A percentile compares a stretch with the other conserved stretches of the same genome.
Conservation (phyloP, 2,329 filamentous ascomycete species). For the Arthrobotrys iridis region DNA sequence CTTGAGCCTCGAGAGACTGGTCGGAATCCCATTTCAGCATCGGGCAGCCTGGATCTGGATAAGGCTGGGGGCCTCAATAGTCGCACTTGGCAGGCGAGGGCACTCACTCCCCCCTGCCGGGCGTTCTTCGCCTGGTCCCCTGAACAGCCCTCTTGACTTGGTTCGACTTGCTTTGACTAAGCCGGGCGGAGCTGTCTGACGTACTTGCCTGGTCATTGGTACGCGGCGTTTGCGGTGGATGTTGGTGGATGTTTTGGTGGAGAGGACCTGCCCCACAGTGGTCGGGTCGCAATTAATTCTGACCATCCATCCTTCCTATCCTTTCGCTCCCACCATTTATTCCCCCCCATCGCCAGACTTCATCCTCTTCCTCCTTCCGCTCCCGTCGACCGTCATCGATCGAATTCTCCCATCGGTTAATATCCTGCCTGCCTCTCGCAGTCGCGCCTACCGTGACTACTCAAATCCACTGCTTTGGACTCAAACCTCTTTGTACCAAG, state of each 20-base stretch:
- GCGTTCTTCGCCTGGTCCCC: slow-evolving; percentile 30
- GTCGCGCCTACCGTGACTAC: too few species aligned
- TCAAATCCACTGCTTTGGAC: neutral
- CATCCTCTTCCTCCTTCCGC: slow-evolving; percentile 20
- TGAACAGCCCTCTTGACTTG: slow-evolving; percentile 20
- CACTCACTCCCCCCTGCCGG: slow-evolving; percentile 7
- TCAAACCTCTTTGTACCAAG: neutral
- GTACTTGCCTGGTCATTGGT: slow-evolving; percentile 31
- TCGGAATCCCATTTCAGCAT: slow-evolving; percentile 7
- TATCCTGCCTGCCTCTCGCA: neutral
- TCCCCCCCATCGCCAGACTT: slow-evolving; percentile 14
- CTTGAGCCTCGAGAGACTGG: slow-evolving; percentile 9
- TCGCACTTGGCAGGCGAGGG: slow-evolving; percentile 26
- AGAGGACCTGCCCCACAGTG: slow-evolving; percentile 12
- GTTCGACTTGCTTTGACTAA: slow-evolving; percentile 22
- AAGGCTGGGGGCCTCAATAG: slow-evolving; percentile 19
- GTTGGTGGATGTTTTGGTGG: neutral
- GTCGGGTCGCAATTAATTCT: slow-evolving; percentile 20
- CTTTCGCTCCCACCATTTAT: slow-evolving; percentile 20
- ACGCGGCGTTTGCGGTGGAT: neutral
- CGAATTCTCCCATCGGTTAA: neutral
- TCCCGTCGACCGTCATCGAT: slow-evolving; percentile 25
- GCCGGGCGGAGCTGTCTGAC: slow-evolving; percentile 39
- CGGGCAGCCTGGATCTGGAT: slow-evolving; percentile 11
- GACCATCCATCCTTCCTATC: slow-evolving; percentile 14